Conservation (phyloP, 257 asterid genomes). For the Verbascum thapsus region DNA sequence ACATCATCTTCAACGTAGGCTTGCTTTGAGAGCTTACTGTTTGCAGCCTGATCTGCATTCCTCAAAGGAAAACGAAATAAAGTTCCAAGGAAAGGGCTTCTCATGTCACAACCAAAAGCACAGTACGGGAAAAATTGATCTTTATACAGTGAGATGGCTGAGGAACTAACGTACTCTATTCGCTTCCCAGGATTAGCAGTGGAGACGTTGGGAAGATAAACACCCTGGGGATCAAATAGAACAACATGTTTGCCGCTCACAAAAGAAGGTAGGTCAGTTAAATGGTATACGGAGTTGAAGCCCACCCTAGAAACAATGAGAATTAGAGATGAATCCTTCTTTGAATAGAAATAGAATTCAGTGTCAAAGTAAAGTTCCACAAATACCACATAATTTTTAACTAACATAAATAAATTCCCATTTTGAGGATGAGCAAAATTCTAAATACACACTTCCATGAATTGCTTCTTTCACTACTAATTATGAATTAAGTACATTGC, state of each 20-base stretch:
- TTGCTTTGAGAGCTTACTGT: slow-evolving; percentile 92
- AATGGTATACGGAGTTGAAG: slow-evolving; percentile 97
- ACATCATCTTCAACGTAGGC: slow-evolving; percentile 83
- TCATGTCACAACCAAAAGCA: slow-evolving; percentile 96
- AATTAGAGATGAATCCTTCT: slow-evolving; percentile 35
- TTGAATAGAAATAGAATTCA: slow-evolving; percentile 25
- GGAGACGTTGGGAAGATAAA: slow-evolving; percentile 84
- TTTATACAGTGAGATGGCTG: slow-evolving; percentile 74
- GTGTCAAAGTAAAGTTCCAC: slow-evolving; percentile 16
- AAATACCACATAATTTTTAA: slow-evolving; percentile 14
- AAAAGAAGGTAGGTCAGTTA: slow-evolving; percentile 94
- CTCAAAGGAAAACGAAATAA: slow-evolving; percentile 98
- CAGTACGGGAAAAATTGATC: slow-evolving; percentile 93
- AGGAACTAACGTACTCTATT: slow-evolving; percentile 80
- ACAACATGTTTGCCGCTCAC: slow-evolving; percentile 94
- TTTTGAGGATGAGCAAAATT: slow-evolving; percentile 22
- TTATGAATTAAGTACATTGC: slow-evolving; percentile 16
- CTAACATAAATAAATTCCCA: slow-evolving; percentile 12
- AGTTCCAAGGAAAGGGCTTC: slow-evolving; percentile 82
- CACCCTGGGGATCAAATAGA: slow-evolving; percentile 94
- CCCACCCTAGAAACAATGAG: slow-evolving; percentile 78
- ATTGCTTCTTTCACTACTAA: slow-evolving; percentile 15
- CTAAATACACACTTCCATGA: background rate
- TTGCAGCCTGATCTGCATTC: slow-evolving; percentile 80
- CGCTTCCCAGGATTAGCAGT: slow-evolving; percentile 96